Base-by-base conservation (phyloP, 2,329 filamentous ascomycete genomes). In the Coniochaeta prunicola region DNA sequence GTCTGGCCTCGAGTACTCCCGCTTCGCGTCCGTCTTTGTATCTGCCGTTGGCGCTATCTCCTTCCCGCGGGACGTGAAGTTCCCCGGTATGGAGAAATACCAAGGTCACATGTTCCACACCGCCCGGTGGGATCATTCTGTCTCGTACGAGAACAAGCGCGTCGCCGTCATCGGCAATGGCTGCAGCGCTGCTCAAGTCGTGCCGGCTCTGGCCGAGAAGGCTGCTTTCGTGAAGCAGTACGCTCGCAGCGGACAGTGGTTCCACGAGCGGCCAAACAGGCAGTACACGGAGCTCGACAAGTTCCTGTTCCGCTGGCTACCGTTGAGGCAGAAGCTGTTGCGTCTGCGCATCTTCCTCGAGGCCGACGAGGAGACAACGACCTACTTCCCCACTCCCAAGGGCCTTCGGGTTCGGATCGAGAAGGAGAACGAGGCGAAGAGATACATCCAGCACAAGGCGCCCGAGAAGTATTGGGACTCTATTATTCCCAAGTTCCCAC, bases 141-240 rank as follows among this genome's bases (percentile, higher is more conserved):
- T 62, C 53, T 58, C 67, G 33, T 69, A 64, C 45, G 59, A 60
- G 12, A 67, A 63, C 45, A 74, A 74, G 63, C 60, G 65, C 2
- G 66, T 75, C 2, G 72, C 67, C 1, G 66, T 75, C 21, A 72
- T 75, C n/a, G 72, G 72, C 3, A 73, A 71, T 33, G 72, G 71
- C 3, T 73, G 70, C 60, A 71, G 67, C 34, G 71, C 68, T 1
- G 67, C 69, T 1, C 73, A 75, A 58, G 69, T 75, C 8, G 64
- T 75, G 0, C 71, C 73, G 3, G 63, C 68, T 15, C 53, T 76
- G 15, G 67, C 67, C 12, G 63, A 67, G 38, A 58, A 64, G 7
- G 66, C 66, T 15, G 61, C 62, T 9, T 59, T 64, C 21, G 60
- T 69, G 19, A 67, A 58, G 36, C 64, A 69, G 54, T 71, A 66